Evolutionary conservation across 1,284 basidiomycete genomes (phyloP).

Genomic region (Fomitopsis palustris): DNA sequence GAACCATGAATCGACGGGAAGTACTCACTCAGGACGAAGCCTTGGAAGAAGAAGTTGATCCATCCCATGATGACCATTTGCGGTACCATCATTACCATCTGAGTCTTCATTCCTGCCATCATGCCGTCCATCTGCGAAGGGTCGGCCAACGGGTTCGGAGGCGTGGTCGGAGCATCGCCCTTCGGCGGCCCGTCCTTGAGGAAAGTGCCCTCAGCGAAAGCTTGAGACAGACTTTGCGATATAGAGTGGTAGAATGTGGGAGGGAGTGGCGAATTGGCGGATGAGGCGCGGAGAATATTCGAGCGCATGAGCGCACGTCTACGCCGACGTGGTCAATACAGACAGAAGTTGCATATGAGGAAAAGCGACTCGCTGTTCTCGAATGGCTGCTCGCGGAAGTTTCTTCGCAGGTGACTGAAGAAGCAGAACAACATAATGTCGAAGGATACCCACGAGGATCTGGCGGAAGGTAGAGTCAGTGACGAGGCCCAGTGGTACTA

Average conservation of each 20-base stretch:
- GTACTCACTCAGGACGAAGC: slow-evolving; percentile 91
- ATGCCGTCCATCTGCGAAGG: slow-evolving; percentile 94
- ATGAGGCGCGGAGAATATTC: slow-evolving; percentile 78
- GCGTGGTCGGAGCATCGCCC: slow-evolving; percentile 43
- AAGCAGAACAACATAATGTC: slow-evolving; percentile 90
- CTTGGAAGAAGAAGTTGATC: slow-evolving; percentile 99
- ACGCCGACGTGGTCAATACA: slow-evolving; percentile 1
- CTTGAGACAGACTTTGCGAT: slow-evolving; percentile 66
- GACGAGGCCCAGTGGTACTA: neutral
- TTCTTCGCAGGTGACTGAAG: slow-evolving; percentile 87
- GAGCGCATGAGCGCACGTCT: slow-evolving; percentile 85
- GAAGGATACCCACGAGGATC: slow-evolving; percentile 91
- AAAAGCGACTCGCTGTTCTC: slow-evolving; percentile 81
- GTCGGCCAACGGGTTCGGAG: slow-evolving; percentile 80
- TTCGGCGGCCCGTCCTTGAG: slow-evolving; percentile 82
- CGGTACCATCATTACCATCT: slow-evolving; percentile 97
- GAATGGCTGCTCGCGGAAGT: slow-evolving; percentile 70
- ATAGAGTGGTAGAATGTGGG: slow-evolving; percentile 73
- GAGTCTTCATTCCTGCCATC: slow-evolving; percentile 99
- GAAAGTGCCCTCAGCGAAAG: slow-evolving; percentile 75
- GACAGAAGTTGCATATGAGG: neutral
- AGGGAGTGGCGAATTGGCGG: slow-evolving; percentile 79
- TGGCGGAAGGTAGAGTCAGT: slow-evolving; percentile 26
- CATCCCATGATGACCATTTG: slow-evolving; percentile 99
- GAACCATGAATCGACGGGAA: neutral